Evolutionary conservation across 2,329 filamentous ascomycete species (phyloP).

Genomic region (Penicillium sp.): DNA sequence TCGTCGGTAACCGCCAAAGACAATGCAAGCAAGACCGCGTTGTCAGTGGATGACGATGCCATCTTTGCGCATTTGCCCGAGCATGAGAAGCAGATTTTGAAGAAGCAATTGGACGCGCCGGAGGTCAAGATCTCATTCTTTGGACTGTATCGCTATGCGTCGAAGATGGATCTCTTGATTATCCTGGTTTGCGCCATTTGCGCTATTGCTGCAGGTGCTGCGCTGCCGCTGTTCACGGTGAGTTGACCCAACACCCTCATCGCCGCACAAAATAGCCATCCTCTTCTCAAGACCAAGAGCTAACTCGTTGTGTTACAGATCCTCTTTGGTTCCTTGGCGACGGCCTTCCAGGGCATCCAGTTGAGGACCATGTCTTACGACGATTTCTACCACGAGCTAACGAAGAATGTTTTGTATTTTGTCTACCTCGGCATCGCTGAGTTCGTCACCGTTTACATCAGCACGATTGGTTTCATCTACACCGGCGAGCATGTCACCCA

Average conservation of each 20-base stretch:
- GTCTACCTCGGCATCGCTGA: conserved; percentile 81
- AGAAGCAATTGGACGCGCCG: conserved; percentile 67
- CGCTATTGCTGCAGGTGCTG: conserved; percentile 72
- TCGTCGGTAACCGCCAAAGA: conserved; percentile 22
- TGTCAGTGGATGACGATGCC: conserved; percentile 49
- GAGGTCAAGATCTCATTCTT: conserved; percentile 65
- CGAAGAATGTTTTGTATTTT: conserved; percentile 74
- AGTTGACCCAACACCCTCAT: conserved; percentile 9
- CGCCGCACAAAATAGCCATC: not conserved
- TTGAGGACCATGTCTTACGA: conserved; percentile 50
- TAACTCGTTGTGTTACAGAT: conserved; percentile 36
- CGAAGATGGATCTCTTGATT: conserved; percentile 64
- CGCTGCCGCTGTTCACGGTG: conserved; percentile 77
- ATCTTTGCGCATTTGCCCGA: conserved; percentile 65
- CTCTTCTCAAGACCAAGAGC: not conserved
- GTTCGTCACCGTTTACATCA: conserved; percentile 75
- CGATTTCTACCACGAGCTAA: conserved; percentile 63
- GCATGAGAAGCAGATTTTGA: conserved; percentile 68
- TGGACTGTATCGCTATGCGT: conserved; percentile 71
- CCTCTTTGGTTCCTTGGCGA: conserved; percentile 75
- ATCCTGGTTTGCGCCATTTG: conserved; percentile 63
- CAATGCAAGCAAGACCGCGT: conserved; percentile 36
- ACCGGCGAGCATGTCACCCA: conserved; percentile 76
- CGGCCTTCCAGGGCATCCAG: conserved; percentile 69
- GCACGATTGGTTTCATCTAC: conserved; percentile 88